Evolutionary conservation across 2,329 filamentous ascomycete species (phyloP).

Genomic region (Fusarium begoniae): DNA sequence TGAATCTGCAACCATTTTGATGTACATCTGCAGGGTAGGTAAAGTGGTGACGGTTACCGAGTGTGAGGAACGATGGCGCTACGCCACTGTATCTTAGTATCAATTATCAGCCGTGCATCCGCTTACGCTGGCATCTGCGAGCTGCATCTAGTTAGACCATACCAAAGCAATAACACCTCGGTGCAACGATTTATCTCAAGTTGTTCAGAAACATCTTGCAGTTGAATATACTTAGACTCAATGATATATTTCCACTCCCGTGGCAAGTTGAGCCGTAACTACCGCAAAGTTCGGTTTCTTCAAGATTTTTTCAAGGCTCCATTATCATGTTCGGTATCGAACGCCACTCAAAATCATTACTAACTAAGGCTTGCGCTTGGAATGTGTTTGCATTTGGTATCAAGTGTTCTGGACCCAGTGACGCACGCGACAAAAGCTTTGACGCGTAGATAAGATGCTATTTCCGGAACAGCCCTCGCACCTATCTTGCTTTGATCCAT

Average conservation of each 20-base stretch:
- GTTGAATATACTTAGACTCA: not conserved
- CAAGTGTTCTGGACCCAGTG: not conserved
- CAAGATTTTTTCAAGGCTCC: too few species aligned
- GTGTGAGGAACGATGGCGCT: not conserved
- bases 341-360: not conserved
- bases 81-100: not conserved
- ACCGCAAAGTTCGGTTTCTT: not conserved
- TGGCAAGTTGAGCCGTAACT: not conserved
- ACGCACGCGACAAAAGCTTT: not conserved
- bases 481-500: not conserved
- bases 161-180: not conserved
- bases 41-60: too few species aligned
- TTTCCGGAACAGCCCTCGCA: not conserved
- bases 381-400: not conserved
- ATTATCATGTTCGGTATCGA: too few species aligned
- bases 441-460: not conserved
- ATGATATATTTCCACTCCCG: fast-evolving
- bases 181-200: not conserved
- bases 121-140: fast-evolving
- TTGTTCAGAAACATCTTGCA: not conserved
- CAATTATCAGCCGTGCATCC: not conserved
- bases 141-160: not conserved
- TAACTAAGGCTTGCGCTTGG: not conserved
- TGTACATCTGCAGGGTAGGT: not conserved
- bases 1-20: not conserved